These are phyloP conservation scores for Mallotus repandus DNA, from an alignment of 441 rosid species.

Conservation along the genomic window DNA sequence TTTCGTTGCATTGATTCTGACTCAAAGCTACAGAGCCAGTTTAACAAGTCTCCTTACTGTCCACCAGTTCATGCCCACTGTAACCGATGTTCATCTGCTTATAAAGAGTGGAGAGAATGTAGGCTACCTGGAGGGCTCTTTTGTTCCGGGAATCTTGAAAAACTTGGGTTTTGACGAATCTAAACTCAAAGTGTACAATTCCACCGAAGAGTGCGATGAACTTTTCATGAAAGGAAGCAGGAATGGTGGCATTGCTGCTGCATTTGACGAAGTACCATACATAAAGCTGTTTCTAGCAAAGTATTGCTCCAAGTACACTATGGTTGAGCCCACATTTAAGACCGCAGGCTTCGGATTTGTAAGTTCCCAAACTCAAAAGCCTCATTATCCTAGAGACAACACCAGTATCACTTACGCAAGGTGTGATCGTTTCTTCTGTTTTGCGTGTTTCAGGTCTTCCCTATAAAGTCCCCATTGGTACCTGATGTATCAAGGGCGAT, in stretches of 20 bases:
- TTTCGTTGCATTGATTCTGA: not conserved
- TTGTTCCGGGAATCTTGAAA: slow-evolving; percentile 31
- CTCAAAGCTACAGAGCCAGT: slow-evolving; percentile 61
- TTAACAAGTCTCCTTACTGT: slow-evolving; percentile 53
- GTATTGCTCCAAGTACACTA: slow-evolving; percentile 49
- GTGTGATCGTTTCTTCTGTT: slow-evolving; percentile 11
- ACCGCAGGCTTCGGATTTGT: slow-evolving; percentile 60
- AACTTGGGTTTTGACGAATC: slow-evolving; percentile 37
- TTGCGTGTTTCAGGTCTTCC: slow-evolving; percentile 32
- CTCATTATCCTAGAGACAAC: too few species aligned
- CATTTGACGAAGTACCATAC: slow-evolving; percentile 46
- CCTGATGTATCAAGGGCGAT: slow-evolving; percentile 59
- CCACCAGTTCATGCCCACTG: slow-evolving; percentile 38
- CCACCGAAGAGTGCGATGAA: slow-evolving; percentile 33
- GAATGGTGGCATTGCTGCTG: slow-evolving; percentile 54
- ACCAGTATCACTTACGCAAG: not conserved
- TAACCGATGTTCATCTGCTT: slow-evolving; percentile 38
- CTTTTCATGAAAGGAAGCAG: slow-evolving; percentile 43
- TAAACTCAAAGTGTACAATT: slow-evolving; percentile 30
- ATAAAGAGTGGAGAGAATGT: slow-evolving; percentile 36
- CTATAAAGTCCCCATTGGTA: slow-evolving; percentile 52
- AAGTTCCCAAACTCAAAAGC: slow-evolving; percentile 14
- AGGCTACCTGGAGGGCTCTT: slow-evolving; percentile 47
- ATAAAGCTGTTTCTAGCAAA: slow-evolving; percentile 22
- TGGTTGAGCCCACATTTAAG: slow-evolving; percentile 29